Evolutionary conservation across 2,329 filamentous ascomycete species (phyloP).

Genomic region (Neonectria faginata): DNA sequence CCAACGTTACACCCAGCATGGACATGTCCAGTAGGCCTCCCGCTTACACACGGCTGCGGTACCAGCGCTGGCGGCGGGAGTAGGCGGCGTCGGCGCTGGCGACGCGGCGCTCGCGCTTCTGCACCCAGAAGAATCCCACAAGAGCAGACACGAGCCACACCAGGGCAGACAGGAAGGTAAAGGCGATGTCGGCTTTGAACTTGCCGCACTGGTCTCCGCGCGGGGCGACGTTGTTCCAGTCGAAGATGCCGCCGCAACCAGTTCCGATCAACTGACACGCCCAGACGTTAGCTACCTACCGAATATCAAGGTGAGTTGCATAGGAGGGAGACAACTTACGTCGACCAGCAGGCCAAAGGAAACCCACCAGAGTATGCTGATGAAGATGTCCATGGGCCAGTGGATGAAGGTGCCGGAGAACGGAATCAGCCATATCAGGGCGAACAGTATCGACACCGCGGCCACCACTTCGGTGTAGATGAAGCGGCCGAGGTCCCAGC

Average conservation of each 20-base stretch:
- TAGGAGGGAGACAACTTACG: conserved; percentile 52
- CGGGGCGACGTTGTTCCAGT: conserved; percentile 68
- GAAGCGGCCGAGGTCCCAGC: conserved; percentile 71
- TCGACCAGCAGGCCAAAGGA: conserved; percentile 75
- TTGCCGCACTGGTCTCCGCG: conserved; percentile 68
- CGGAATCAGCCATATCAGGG: conserved; percentile 78
- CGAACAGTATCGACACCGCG: conserved; percentile 74
- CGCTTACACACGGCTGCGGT: conserved; percentile 57
- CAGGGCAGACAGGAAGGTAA: conserved; percentile 77
- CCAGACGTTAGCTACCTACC: conserved; percentile 22
- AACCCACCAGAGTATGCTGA: conserved; percentile 78
- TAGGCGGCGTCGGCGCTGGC: conserved; percentile 47
- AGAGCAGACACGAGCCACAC: conserved; percentile 76
- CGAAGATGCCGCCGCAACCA: conserved; percentile 67
- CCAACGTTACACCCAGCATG: conserved; percentile 9
- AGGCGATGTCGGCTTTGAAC: conserved; percentile 78
- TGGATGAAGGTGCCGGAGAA: conserved; percentile 75
- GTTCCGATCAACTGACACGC: conserved; percentile 54
- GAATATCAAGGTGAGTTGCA: background rate
- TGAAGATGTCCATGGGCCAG: conserved; percentile 77
- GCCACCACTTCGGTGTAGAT: conserved; percentile 82
- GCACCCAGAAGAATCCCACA: conserved; percentile 67
- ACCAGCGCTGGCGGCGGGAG: conserved; percentile 56
- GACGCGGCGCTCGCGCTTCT: conserved; percentile 53
- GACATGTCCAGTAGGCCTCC: background rate